A percentile compares a stretch with the other conserved stretches of the same genome.
These are phyloP conservation scores for Candida glucosophila DNA, from an alignment of 1,139 yeast species.

Conservation along the genomic window DNA sequence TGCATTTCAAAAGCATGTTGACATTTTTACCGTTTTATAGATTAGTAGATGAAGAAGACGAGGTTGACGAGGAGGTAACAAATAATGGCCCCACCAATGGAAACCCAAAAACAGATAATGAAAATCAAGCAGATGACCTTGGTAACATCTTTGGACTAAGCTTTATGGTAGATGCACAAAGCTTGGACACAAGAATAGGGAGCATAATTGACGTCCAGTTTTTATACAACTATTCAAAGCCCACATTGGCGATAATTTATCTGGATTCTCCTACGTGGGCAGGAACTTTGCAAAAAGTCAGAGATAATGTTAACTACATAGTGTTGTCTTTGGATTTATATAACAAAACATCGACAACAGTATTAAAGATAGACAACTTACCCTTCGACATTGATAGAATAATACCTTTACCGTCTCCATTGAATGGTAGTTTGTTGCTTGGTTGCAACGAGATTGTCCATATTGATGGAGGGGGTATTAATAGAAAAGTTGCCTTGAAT, in stretches of 20 bases:
- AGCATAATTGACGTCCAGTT: conserved; percentile 60
- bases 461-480: conserved; percentile 74
- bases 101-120: conserved; percentile 4
- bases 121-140: conserved; percentile 2
- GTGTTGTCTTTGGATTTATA: conserved; percentile 60
- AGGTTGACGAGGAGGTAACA: conserved; percentile 20
- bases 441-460: conserved; percentile 78
- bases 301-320: conserved; percentile 56
- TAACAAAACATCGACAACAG: conserved; percentile 58
- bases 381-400: conserved; percentile 71
- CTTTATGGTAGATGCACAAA: conserved; percentile 48
- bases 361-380: conserved; percentile 52
- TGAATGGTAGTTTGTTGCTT: conserved; percentile 62
- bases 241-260: conserved; percentile 69
- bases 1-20: conserved; percentile 62
- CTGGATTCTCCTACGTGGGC: conserved; percentile 68
- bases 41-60: conserved; percentile 36
- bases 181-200: conserved; percentile 51
- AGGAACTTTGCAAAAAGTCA: conserved; percentile 51
- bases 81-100: conserved; percentile 11
- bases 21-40: conserved; percentile 64
- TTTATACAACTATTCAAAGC: conserved; percentile 64
- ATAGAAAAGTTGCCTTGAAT: conserved; percentile 61
- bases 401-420: conserved; percentile 55
- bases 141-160: conserved; percentile 35